phyloP scores from a whole-genome alignment of 2,329 filamentous ascomycete species.

The Colletotrichum sp. region DNA sequence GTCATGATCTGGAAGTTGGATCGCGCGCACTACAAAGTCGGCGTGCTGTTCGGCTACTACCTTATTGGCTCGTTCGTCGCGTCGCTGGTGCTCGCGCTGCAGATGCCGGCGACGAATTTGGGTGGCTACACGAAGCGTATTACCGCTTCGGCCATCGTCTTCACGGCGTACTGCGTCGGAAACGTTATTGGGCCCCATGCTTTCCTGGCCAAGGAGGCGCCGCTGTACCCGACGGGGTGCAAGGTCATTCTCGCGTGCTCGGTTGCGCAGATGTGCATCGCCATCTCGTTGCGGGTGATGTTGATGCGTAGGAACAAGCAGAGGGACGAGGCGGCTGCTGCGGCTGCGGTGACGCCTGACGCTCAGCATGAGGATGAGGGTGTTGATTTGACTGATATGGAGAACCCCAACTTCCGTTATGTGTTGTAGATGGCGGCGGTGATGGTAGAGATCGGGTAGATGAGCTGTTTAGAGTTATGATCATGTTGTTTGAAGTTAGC shows the following conservation, averaged over 20 bases:
- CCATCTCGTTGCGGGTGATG: conserved; percentile 37
- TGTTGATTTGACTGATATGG: conserved; percentile 43
- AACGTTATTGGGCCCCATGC: conserved; percentile 53
- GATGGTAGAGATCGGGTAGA: not conserved
- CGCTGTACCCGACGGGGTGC: conserved; percentile 56
- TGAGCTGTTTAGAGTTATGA: not conserved
- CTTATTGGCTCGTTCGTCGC: conserved; percentile 53
- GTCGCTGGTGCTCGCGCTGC: conserved; percentile 57
- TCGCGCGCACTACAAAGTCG: conserved; percentile 43
- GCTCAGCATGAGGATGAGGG: conserved; percentile 29
- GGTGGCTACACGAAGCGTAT: conserved; percentile 54
- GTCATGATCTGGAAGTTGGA: conserved; percentile 55
- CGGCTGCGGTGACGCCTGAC: not conserved
- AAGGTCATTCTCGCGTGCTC: conserved; percentile 54
- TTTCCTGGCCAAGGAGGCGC: conserved; percentile 48
- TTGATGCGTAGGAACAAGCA: conserved; percentile 42
- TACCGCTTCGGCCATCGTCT: conserved; percentile 50
- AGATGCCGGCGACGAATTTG: conserved; percentile 54
- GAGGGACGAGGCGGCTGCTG: conserved; percentile 35
- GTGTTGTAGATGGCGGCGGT: conserved; percentile 19
- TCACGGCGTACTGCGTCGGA: conserved; percentile 49
- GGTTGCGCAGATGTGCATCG: conserved; percentile 42
- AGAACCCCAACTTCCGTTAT: conserved; percentile 36
- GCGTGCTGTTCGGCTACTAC: conserved; percentile 58
- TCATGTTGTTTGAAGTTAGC: not conserved